phyloP scores from a whole-genome alignment of 257 asterid species.

The Hygrophila difformis region DNA sequence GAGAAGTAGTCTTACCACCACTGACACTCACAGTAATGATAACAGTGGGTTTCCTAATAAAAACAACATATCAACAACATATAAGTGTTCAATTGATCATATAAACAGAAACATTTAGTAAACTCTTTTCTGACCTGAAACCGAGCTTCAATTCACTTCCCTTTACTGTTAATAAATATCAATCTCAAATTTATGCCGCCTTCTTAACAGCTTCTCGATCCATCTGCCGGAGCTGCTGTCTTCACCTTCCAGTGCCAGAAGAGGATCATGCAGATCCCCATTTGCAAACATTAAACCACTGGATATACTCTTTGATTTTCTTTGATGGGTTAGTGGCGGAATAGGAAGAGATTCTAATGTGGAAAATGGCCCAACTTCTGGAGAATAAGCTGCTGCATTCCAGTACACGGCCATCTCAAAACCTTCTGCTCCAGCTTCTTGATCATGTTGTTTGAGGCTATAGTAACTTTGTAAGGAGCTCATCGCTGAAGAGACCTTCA shows the following conservation, averaged over 20 bases:
- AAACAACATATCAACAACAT: too few relatives aligned
- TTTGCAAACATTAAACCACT: conserved; percentile 39
- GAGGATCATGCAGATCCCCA: conserved; percentile 28
- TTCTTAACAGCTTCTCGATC: conserved; percentile 46
- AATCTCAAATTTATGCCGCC: conserved; percentile 57
- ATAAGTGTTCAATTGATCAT: too few relatives aligned
- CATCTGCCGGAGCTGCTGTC: conserved; percentile 31
- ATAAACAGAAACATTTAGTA: too few relatives aligned
- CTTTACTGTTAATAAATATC: too few relatives aligned
- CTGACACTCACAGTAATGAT: too few relatives aligned
- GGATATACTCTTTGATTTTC: conserved; percentile 67
- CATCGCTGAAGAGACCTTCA: conserved; percentile 56
- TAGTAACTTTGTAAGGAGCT: conserved; percentile 67
- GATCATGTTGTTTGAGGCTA: conserved; percentile 38
- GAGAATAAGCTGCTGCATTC: conserved; percentile 39
- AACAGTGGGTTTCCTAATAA: too few relatives aligned
- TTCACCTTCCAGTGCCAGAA: conserved; percentile 32
- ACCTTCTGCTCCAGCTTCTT: conserved; percentile 30
- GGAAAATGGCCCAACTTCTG: conserved; percentile 38
- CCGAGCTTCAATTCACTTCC: too few relatives aligned
- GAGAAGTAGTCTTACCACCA: too few relatives aligned
- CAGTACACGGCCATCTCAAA: conserved; percentile 42
- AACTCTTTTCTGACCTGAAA: too few relatives aligned
- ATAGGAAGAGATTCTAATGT: conserved; percentile 24
- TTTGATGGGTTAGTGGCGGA: conserved; percentile 46